Conservation (phyloP, 176 grass and related monocot species). For the Aegilops umbellulata region DNA sequence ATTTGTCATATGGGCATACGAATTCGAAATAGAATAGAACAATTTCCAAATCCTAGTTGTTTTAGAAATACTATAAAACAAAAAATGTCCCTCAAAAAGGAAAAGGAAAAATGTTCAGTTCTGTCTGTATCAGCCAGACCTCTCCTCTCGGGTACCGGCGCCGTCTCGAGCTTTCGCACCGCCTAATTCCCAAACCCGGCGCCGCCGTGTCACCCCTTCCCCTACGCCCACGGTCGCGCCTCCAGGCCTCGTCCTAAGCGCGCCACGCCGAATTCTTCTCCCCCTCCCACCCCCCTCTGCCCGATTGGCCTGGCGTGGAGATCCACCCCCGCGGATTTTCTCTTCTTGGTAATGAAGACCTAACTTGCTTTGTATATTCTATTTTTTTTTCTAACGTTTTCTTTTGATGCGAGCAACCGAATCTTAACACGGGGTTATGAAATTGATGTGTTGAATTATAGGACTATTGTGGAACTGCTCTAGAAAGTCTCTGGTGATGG, state of each 20-base stretch:
- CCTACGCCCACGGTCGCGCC: background rate
- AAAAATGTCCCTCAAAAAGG: too few relatives aligned
- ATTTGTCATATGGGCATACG: too few relatives aligned
- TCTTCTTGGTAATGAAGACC: constrained; percentile 11
- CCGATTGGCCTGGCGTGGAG: background rate
- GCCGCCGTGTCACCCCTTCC: background rate
- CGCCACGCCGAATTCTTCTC: background rate
- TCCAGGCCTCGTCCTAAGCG: background rate
- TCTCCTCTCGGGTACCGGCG: too few relatives aligned
- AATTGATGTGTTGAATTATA: background rate
- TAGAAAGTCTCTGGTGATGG: background rate
- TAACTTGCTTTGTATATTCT: background rate
- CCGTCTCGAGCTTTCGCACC: background rate
- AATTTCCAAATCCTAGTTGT: too few relatives aligned
- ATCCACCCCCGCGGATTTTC: background rate
- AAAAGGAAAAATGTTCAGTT: background rate
- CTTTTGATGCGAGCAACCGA: background rate
- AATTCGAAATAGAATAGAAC: too few relatives aligned
- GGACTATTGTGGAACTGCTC: background rate
- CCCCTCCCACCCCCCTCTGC: background rate
- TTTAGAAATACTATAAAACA: too few relatives aligned
- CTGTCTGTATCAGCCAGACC: background rate
- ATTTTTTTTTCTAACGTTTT: background rate
- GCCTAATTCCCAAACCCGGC: constrained; percentile 10
- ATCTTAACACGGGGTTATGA: background rate